Evolutionary conservation across 176 grass and related monocot genomes (phyloP), one percentile per base, ranked within the genome.

Genomic region (Guadua angustifolia): DNA sequence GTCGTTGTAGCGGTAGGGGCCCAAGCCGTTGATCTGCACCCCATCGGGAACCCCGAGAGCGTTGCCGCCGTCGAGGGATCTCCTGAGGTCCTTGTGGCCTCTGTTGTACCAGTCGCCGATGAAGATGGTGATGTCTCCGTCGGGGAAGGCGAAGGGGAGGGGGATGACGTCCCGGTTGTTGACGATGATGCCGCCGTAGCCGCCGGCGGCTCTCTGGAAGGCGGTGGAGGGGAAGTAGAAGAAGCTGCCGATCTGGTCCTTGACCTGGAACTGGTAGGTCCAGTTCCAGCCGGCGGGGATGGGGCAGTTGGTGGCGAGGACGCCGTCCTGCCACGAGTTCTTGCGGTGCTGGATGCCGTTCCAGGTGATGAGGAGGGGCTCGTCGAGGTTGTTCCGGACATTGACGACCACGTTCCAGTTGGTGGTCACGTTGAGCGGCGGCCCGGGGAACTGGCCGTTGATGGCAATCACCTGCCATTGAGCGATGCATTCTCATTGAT

Each of bases 221-320:
- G 64, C 36, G 33, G 88, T 85, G 71, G 88, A 89, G 21, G 95
- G 95, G 87, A 83, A 98, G 72, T 98, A 98, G 93, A 90, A 93
- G 92, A 92, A 98, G 81, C 47, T 98, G 66, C 95, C 95, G 59
- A 98, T 98, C 86, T 98, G 93, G 55, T 98, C 95, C 87, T 98
- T 95, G 32, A 93, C 93, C 85, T 98, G 95, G 81, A 98, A 95
- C 25, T 61, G 44, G 65, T 98, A 98, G 18, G 91, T 98, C 95
- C 91, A 98, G 78, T 98, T 98, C 95, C 91, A 98, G 12, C 91
- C 91, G 15, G 89, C 2, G 2, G 95, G 95, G 51, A 98, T 83
- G 47, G 93, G 87, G 85, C 93, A 98, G 80, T 93, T 98, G 77
- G 91, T 98, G 67, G 89, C 93, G 40, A 79, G 66, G 42, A 98